Conservation (phyloP, 768 basidiomycete species). For the Tremella fuciformis region DNA sequence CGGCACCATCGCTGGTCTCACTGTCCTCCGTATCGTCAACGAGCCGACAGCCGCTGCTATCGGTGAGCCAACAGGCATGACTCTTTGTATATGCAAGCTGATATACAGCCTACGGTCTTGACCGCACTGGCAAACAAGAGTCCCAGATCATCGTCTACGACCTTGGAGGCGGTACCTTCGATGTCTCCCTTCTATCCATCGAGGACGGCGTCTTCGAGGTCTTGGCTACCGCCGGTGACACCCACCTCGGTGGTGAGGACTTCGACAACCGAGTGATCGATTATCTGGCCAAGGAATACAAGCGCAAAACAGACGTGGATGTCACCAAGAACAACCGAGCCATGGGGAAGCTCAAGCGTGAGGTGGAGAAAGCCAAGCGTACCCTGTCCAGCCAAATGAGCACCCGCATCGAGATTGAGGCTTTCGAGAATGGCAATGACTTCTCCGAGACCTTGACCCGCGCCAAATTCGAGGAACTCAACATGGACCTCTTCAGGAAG, state of each 20-base stretch:
- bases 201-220: conserved; percentile 98
- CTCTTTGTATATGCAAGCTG: conserved; percentile 2
- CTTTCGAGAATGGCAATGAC: conserved; percentile 93
- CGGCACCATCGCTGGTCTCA: conserved; percentile 86
- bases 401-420: conserved; percentile 90
- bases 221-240: conserved; percentile 97
- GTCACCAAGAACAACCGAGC: conserved; percentile 74
- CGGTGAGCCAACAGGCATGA: conserved; percentile 51
- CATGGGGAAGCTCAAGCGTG: conserved; percentile 86
- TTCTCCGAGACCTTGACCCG: conserved; percentile 88
- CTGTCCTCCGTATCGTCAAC: conserved; percentile 97
- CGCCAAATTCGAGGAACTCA: conserved; percentile 98
- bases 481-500: conserved; percentile 98
- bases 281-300: conserved; percentile 95
- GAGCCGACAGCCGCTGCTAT: conserved; percentile 98
- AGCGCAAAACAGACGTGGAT: conserved; percentile 86
- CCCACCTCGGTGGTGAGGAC: conserved; percentile 96
- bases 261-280: conserved; percentile 97
- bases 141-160: conserved; percentile 97
- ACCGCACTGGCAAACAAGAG: conserved; percentile 86
- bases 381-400: conserved; percentile 86
- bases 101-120: conserved; percentile 75
- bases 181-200: conserved; percentile 93
- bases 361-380: conserved; percentile 93
- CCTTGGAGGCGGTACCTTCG: conserved; percentile 96